Evolutionary conservation across 2,329 filamentous ascomycete genomes (phyloP), one percentile per base, ranked within the genome.

Genomic region (Hypoxylon sp.): DNA sequence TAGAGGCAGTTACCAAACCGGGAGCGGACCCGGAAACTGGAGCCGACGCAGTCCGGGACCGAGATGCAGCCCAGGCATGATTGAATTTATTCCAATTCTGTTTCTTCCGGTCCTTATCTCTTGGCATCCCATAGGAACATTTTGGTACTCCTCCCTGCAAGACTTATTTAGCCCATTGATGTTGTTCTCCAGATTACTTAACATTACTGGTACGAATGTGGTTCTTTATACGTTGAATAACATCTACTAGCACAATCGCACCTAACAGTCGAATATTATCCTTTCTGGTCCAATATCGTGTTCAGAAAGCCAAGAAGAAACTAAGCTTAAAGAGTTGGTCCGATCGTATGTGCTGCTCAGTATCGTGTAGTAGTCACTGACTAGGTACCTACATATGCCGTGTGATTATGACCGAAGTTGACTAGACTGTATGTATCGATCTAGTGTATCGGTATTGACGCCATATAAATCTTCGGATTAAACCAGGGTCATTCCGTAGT

Each of bases 11-110:
- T 6, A 31, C 32, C 31, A 59, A 42, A 37, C 31, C 19, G 11
- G 42, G 29, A 32, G 3, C 17, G 48, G 10, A 35, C n/a, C 48
- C 48, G n/a, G 48, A 51, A 32, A n/a, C 24, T 50, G 47, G 37
- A 39, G 37, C 37, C 37, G 35, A 37, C 3, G 35, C 37, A 32
- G 31, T 32, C 31, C 31, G 7, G 31, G 31, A 32, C 15, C 15
- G 37, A 17, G 37, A 17, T 17, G 37, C 37, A 42, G n/a, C 7
- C 37, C 7, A 42, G n/a, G 15, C 35, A 39, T 8, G 39, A 44
- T 44, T 44, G 6, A 44, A 19, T n/a, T 17, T 15, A 42, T 15
- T 42, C 39, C 17, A 19, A 17, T 8, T 19, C n/a, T 17, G 39
- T 8, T 42, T n/a, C 8, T 19, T 42, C n/a, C 19, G 6, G 6